Percentiles rank a stretch among this genome's conserved stretches.
These are phyloP conservation scores for Baorangia bicolor DNA, from an alignment of 768 basidiomycete genomes.

Conservation along the genomic window DNA sequence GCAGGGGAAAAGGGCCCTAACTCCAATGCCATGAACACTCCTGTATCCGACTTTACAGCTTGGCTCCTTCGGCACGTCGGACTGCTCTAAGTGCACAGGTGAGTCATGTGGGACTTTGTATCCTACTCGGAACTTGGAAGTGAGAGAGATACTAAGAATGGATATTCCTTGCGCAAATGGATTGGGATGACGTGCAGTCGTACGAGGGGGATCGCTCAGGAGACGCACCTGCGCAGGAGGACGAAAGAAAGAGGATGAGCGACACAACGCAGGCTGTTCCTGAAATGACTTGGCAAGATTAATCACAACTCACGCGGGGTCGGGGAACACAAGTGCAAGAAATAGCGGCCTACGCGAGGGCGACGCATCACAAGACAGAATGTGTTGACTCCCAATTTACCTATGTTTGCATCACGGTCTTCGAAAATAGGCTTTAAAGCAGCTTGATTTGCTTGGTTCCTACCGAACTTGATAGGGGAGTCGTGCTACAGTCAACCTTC, in stretches of 20 bases:
- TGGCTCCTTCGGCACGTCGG: not conserved
- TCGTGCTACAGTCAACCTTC: not conserved
- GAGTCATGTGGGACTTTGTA: not conserved
- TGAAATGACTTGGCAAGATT: not conserved
- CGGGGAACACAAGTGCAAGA: not conserved
- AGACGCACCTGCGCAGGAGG: not conserved
- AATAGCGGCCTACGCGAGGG: not conserved
- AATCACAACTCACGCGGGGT: not conserved
- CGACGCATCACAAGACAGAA: too few species aligned
- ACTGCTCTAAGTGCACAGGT: not conserved
- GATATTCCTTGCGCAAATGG: too few species aligned
- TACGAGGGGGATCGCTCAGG: not conserved
- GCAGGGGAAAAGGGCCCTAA: not conserved
- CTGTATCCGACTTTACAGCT: not conserved
- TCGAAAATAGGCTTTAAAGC: not conserved
- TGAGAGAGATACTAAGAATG: not conserved
- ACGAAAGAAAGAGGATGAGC: too few species aligned
- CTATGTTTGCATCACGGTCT: too few species aligned
- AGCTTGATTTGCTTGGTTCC: not conserved
- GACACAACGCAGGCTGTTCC: too few species aligned
- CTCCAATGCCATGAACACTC: too few species aligned
- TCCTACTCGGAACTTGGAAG: not conserved
- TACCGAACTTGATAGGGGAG: not conserved
- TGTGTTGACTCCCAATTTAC: too few species aligned
- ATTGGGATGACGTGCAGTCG: not conserved